Percentiles rank a stretch among this genome's conserved stretches.
Conservation (phyloP, 805 yeast species). For the Cephaloascus fragrans region DNA sequence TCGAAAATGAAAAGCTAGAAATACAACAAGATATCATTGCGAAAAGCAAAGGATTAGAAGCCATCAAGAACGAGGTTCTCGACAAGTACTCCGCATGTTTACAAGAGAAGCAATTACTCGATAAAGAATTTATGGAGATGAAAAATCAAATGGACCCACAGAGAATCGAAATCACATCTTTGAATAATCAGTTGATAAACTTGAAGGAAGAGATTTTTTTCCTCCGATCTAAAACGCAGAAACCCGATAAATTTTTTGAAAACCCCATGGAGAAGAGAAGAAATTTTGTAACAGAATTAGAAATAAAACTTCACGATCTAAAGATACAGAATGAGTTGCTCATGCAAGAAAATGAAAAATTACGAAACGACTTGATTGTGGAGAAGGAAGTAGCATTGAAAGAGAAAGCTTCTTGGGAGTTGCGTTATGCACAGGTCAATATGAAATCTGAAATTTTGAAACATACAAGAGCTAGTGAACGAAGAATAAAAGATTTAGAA, state of each 20-base stretch:
- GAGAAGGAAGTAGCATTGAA: conserved; percentile 9
- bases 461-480: conserved; percentile 18
- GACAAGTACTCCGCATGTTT: background rate
- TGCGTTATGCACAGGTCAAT: conserved; percentile 15
- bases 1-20: conserved; percentile 5
- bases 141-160: background rate
- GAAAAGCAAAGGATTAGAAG: background rate
- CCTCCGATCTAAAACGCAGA: background rate
- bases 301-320: conserved; percentile 5
- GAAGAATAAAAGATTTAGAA: conserved; percentile 22
- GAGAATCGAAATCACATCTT: background rate
- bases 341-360: conserved; percentile 8
- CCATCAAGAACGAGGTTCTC: background rate
- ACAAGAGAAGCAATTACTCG: background rate
- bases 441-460: conserved; percentile 14
- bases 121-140: background rate
- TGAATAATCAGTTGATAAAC: background rate
- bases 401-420: conserved; percentile 11
- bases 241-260: background rate
- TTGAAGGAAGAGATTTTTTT: background rate
- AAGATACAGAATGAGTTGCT: conserved; percentile 2
- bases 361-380: conserved; percentile 2
- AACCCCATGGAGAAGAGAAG: too few relatives aligned
- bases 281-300: background rate
- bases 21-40: background rate